phyloP scores from a whole-genome alignment of 441 rosid genomes.

The Aquilaria agallochum region DNA sequence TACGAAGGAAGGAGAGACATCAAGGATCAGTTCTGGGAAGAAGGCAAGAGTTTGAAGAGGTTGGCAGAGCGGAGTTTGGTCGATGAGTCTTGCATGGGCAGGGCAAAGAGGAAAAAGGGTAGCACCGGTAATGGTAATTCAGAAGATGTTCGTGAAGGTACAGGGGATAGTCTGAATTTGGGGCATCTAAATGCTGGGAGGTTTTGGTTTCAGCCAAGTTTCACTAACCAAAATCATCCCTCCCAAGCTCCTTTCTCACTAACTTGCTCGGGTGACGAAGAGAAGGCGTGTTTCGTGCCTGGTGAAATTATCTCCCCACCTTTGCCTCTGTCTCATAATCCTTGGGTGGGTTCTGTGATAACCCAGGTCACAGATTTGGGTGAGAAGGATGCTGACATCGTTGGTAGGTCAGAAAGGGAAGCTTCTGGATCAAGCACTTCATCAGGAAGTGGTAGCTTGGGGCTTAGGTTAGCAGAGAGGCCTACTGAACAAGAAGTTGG shows the following conservation, averaged over 20 bases:
- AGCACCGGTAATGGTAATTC: conserved; percentile 26
- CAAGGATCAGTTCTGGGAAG: conserved; percentile 79
- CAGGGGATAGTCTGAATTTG: conserved; percentile 33
- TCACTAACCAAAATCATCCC: conserved; percentile 31
- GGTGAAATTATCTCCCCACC: conserved; percentile 67
- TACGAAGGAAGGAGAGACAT: conserved; percentile 29
- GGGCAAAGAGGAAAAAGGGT: conserved; percentile 75
- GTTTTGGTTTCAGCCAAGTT: conserved; percentile 76
- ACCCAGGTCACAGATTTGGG: conserved; percentile 68
- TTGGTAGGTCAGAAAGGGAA: conserved; percentile 56
- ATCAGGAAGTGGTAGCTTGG: conserved; percentile 67
- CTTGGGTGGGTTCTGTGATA: conserved; percentile 73
- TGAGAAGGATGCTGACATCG: conserved; percentile 59
- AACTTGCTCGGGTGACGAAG: conserved; percentile 76
- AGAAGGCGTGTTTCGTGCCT: conserved; percentile 64
- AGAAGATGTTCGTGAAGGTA: conserved; percentile 25
- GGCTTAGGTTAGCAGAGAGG: conserved; percentile 39
- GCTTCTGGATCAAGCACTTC: conserved; percentile 79
- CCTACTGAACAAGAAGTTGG: conserved; percentile 43
- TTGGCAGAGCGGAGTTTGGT: conserved; percentile 56
- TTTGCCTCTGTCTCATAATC: conserved; percentile 58
- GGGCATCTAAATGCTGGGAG: conserved; percentile 41
- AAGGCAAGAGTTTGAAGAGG: conserved; percentile 81
- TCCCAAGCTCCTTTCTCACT: conserved; percentile 57
- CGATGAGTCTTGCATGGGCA: conserved; percentile 49